Percentiles rank a stretch among this genome's conserved stretches.
phyloP scores from a whole-genome alignment of 108 stramenopile genomes.

The Tribonema minus region DNA sequence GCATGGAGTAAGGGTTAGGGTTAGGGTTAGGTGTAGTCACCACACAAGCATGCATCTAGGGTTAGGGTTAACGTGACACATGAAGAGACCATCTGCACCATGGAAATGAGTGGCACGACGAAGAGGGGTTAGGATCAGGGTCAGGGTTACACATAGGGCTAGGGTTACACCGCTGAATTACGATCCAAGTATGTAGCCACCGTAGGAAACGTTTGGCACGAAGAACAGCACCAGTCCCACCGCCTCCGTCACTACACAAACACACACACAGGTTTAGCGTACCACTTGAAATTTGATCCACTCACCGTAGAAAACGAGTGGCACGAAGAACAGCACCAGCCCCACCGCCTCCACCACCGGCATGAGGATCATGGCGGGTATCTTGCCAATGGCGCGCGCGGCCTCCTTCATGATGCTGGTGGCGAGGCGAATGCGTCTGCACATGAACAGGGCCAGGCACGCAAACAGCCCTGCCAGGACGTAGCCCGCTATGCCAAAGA shows the following conservation, averaged over 20 bases:
- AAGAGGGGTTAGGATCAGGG: too few species aligned
- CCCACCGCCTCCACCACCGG: slow-evolving; percentile 58
- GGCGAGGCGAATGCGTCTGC: slow-evolving; percentile 75
- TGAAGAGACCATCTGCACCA: too few species aligned
- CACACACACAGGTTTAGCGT: too few species aligned
- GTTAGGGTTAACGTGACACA: too few species aligned
- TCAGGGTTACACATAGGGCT: too few species aligned
- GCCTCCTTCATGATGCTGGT: slow-evolving; percentile 71
- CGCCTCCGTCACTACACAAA: slow-evolving; percentile 46
- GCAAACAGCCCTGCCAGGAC: slow-evolving; percentile 60
- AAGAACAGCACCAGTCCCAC: slow-evolving; percentile 47
- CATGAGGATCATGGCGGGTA: slow-evolving; percentile 72
- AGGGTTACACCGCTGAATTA: too few species aligned
- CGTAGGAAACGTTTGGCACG: slow-evolving; percentile 53
- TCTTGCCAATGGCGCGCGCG: slow-evolving; percentile 67
- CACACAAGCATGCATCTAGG: too few species aligned
- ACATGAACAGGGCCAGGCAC: slow-evolving; percentile 67
- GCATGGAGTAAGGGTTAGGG: too few species aligned
- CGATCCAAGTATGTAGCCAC: too few species aligned
- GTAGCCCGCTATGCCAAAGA: slow-evolving; percentile 42
- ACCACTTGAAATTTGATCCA: too few species aligned
- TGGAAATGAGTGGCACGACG: too few species aligned
- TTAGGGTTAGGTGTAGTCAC: too few species aligned
- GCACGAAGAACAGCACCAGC: slow-evolving; percentile 51
- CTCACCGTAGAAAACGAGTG: slow-evolving; percentile 52